Conservation (phyloP, 805 yeast genomes). For the Hanseniaspora jakobsenii region DNA sequence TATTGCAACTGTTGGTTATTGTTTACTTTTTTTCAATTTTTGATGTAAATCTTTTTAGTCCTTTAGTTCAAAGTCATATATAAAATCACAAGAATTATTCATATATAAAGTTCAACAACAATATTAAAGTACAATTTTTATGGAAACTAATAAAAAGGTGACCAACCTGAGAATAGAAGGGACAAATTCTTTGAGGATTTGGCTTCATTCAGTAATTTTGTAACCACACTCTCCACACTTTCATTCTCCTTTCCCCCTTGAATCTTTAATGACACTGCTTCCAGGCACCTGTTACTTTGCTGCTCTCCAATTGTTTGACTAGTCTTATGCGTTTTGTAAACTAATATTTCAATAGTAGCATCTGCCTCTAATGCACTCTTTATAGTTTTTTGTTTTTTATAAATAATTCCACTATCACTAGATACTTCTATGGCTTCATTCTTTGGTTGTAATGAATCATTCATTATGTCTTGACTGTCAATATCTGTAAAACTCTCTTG, state of each 20-base stretch:
- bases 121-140: too few species aligned
- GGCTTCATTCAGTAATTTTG: slow-evolving; percentile 71
- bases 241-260: slow-evolving; percentile 42
- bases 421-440: too few species aligned
- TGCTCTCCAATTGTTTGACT: slow-evolving; percentile 7
- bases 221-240: slow-evolving; percentile 72
- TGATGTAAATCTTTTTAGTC: too few species aligned
- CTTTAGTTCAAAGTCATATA: too few species aligned
- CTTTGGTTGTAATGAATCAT: too few species aligned
- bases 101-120: too few species aligned
- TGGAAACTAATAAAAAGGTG: slow-evolving; percentile 57
- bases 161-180: slow-evolving; percentile 72
- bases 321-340: too few species aligned
- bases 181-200: slow-evolving; percentile 55
- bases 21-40: too few species aligned
- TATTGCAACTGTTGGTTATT: too few species aligned
- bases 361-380: slow-evolving; percentile 19
- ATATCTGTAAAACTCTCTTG: slow-evolving; percentile 19
- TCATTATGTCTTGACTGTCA: too few species aligned
- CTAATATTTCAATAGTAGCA: slow-evolving; percentile 15
- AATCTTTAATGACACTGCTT: slow-evolving; percentile 1
- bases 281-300: slow-evolving; percentile 2
- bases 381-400: slow-evolving; percentile 17
- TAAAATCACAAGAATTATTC: too few species aligned
- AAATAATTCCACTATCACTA: too few species aligned